Conservation (phyloP, 2,329 filamentous ascomycete genomes). For the Diaporthe capsici region DNA sequence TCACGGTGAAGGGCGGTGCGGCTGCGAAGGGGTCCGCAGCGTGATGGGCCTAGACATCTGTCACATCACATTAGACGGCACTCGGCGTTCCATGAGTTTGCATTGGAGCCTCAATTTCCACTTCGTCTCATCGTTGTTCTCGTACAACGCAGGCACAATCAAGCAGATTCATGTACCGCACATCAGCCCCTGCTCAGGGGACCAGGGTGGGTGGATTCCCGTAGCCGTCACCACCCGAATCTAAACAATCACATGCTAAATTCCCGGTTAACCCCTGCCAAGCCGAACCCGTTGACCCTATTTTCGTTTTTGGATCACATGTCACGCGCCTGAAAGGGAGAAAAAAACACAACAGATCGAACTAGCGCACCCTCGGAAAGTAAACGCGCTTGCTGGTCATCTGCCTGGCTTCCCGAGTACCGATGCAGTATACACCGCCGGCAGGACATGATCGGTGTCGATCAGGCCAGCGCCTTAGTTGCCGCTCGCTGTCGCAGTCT, state of each 20-base stretch:
- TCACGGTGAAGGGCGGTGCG: conserved; percentile 47
- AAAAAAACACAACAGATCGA: background rate
- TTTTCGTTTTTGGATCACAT: conserved; percentile 6
- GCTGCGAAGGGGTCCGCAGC: conserved; percentile 3
- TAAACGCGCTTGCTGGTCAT: background rate
- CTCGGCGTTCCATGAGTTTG: background rate
- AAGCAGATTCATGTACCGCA: background rate
- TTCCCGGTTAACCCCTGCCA: conserved; percentile 18
- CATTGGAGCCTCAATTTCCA: background rate
- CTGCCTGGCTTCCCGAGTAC: background rate
- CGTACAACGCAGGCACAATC: background rate
- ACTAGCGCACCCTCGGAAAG: background rate
- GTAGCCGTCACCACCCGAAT: conserved; percentile 21
- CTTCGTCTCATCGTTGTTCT: background rate
- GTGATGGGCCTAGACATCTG: background rate
- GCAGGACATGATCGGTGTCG: background rate
- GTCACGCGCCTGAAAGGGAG: background rate
- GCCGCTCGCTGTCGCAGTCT: conserved; percentile 68
- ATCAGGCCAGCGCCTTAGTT: conserved; percentile 52
- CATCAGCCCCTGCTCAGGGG: background rate
- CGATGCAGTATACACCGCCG: background rate
- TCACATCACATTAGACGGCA: background rate
- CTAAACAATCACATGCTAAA: conserved; percentile 25
- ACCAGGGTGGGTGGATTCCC: conserved; percentile 7
- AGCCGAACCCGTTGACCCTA: conserved; percentile 11